These are phyloP conservation scores for Nemania sp. DNA, from an alignment of 2,329 filamentous ascomycete genomes.

Conservation along the genomic window DNA sequence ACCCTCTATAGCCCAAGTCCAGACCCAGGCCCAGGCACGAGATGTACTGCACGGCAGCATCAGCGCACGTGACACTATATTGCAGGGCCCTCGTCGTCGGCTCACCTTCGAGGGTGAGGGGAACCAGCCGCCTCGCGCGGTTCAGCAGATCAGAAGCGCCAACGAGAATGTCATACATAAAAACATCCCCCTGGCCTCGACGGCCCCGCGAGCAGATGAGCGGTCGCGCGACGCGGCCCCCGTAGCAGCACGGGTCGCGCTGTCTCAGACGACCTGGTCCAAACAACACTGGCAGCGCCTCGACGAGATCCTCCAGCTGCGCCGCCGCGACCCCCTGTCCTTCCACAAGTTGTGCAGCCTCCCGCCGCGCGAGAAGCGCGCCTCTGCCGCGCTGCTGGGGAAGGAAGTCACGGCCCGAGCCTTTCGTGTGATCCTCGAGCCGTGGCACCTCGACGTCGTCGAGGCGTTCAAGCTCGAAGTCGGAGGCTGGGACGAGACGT, in stretches of 20 bases:
- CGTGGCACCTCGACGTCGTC: slow-evolving; percentile 63
- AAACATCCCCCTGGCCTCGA: not conserved
- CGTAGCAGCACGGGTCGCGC: slow-evolving; percentile 15
- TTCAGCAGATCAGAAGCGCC: slow-evolving; percentile 14
- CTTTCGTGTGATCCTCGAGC: slow-evolving; percentile 53
- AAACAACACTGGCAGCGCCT: slow-evolving; percentile 59
- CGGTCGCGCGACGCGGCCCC: not conserved
- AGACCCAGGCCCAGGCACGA: slow-evolving; percentile 2
- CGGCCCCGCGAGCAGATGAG: not conserved
- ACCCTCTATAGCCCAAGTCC: slow-evolving; percentile 43
- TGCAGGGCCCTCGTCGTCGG: slow-evolving; percentile 28
- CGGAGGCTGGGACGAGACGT: slow-evolving; percentile 54
- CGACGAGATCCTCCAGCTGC: slow-evolving; percentile 56
- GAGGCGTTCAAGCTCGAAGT: slow-evolving; percentile 56
- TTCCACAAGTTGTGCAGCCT: slow-evolving; percentile 41
- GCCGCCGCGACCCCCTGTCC: slow-evolving; percentile 47
- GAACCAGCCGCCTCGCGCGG: slow-evolving; percentile 38
- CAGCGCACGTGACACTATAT: slow-evolving; percentile 7
- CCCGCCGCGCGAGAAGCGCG: slow-evolving; percentile 20
- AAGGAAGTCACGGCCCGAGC: slow-evolving; percentile 54
- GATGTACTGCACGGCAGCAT: slow-evolving; percentile 7
- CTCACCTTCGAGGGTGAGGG: slow-evolving; percentile 41
- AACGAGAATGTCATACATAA: slow-evolving; percentile 23
- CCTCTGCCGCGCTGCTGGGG: slow-evolving; percentile 47
- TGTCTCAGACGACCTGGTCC: slow-evolving; percentile 54